Conservation (phyloP, 352 stramenopile genomes). For the Phytophthora podocarpi region DNA sequence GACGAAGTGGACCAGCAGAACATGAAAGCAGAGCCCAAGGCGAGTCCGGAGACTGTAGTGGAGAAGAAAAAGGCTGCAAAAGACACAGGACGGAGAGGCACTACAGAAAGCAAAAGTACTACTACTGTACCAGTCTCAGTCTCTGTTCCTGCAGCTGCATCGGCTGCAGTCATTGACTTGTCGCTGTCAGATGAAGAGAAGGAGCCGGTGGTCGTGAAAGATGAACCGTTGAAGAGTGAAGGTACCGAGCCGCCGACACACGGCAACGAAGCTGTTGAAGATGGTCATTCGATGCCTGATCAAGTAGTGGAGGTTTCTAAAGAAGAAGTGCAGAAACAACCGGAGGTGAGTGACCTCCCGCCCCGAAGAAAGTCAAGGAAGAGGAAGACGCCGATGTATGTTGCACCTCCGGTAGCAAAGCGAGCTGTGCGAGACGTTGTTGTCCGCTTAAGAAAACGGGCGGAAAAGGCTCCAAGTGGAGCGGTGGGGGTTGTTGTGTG, state of each 20-base stretch:
- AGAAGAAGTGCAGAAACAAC: neutral
- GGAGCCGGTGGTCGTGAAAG: neutral
- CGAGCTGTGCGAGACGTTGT: neutral
- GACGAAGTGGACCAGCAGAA: conserved; percentile 1
- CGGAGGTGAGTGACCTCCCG: neutral
- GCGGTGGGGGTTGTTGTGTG: neutral
- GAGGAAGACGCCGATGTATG: conserved; percentile 1
- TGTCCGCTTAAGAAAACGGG: neutral
- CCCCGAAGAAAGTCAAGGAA: neutral
- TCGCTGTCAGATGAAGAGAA: conserved; percentile 14
- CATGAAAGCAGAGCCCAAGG: neutral
- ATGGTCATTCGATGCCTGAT: neutral
- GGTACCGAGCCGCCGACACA: too few relatives aligned
- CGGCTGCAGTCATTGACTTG: conserved; percentile 3
- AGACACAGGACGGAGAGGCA: neutral
- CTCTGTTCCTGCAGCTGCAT: too few relatives aligned
- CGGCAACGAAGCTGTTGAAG: neutral
- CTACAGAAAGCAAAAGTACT: neutral
- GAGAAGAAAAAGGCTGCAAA: conserved; percentile 17
- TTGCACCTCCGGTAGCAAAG: neutral
- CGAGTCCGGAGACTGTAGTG: neutral
- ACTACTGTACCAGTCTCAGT: neutral
- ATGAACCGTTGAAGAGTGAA: neutral
- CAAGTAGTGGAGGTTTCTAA: neutral
- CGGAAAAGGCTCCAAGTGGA: conserved; percentile 3